Evolutionary conservation across 495 filamentous ascomycete genomes (phyloP).

Genomic region (Neurospora tetrasperma): DNA sequence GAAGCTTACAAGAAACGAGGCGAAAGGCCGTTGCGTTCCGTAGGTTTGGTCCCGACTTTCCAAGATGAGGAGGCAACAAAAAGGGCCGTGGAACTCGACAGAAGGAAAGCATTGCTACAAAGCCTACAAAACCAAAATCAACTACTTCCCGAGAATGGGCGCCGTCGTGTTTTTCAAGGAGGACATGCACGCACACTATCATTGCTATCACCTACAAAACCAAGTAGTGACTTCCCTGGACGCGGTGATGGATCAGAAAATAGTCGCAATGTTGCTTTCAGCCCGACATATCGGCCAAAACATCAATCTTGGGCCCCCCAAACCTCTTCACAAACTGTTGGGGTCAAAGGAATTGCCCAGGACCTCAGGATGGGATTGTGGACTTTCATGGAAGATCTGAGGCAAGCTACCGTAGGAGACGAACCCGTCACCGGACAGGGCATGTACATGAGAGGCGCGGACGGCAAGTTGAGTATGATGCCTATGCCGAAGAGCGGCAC

Average conservation of each 20-base stretch:
- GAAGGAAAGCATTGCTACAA: conserved; percentile 50
- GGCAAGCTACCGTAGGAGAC: conserved; percentile 90
- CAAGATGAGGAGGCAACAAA: conserved; percentile 30
- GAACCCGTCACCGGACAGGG: conserved; percentile 60
- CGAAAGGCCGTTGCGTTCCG: conserved; percentile 43
- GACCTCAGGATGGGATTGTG: conserved; percentile 86
- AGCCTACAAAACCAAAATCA: conserved; percentile 44
- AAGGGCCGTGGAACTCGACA: conserved; percentile 43
- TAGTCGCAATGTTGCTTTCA: conserved; percentile 12
- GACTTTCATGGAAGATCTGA: conserved; percentile 92
- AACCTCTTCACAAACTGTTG: conserved; percentile 23
- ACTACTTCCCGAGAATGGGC: conserved; percentile 24
- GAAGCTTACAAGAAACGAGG: conserved; percentile 70
- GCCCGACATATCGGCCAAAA: conserved; percentile 23
- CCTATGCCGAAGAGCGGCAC: conserved; percentile 24
- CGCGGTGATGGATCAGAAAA: conserved; percentile 7
- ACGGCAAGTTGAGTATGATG: conserved; percentile 27
- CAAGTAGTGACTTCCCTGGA: conserved; percentile 12
- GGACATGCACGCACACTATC: conserved; percentile 71
- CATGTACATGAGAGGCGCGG: conserved; percentile 23
- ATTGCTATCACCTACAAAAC: conserved; percentile 59
- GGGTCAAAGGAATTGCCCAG: conserved; percentile 73
- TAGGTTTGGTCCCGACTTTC: conserved; percentile 17
- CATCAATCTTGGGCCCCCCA: conserved; percentile 39
- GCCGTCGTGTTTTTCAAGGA: conserved; percentile 41